phyloP scores from a whole-genome alignment of 495 filamentous ascomycete genomes.

The Daldinia bambusicola region DNA sequence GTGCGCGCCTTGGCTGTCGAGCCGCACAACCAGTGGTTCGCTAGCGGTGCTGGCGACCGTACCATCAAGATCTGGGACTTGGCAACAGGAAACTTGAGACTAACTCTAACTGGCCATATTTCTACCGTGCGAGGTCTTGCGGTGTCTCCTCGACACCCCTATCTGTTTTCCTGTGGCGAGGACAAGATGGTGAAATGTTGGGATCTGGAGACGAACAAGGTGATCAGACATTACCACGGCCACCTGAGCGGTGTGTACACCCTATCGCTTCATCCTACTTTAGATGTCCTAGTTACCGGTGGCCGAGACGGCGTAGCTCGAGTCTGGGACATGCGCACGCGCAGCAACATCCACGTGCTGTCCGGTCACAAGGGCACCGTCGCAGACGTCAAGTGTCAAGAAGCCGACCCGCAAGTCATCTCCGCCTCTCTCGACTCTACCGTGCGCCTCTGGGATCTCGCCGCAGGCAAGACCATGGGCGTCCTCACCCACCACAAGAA shows the following conservation, averaged over 20 bases:
- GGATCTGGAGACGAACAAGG: conserved; percentile 98
- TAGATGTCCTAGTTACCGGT: conserved; percentile 94
- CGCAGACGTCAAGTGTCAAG: conserved; percentile 89
- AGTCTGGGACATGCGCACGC: conserved; percentile 98
- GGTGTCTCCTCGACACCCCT: conserved; percentile 92
- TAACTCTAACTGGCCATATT: conserved; percentile 97
- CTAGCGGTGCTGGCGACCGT: conserved; percentile 92
- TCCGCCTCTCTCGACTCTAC: conserved; percentile 90
- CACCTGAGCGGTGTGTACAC: conserved; percentile 97
- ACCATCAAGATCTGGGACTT: conserved; percentile 99
- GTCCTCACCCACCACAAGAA: conserved; percentile 99
- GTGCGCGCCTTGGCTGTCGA: conserved; percentile 91
- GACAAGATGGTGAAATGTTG: conserved; percentile 99
- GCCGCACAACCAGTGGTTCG: conserved; percentile 98
- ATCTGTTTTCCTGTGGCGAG: conserved; percentile 97
- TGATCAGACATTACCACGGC: conserved; percentile 98
- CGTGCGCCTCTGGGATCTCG: conserved; percentile 94
- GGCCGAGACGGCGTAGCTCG: conserved; percentile 93
- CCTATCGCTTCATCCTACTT: conserved; percentile 86
- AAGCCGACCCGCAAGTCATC: conserved; percentile 96
- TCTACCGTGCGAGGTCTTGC: conserved; percentile 94
- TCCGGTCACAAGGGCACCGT: conserved; percentile 90
- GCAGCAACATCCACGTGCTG: conserved; percentile 94
- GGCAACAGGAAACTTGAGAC: conserved; percentile 78
- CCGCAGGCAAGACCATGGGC: conserved; percentile 94